Base-by-base conservation (phyloP, 495 filamentous ascomycete genomes). In the Penicillium roqueforti region DNA sequence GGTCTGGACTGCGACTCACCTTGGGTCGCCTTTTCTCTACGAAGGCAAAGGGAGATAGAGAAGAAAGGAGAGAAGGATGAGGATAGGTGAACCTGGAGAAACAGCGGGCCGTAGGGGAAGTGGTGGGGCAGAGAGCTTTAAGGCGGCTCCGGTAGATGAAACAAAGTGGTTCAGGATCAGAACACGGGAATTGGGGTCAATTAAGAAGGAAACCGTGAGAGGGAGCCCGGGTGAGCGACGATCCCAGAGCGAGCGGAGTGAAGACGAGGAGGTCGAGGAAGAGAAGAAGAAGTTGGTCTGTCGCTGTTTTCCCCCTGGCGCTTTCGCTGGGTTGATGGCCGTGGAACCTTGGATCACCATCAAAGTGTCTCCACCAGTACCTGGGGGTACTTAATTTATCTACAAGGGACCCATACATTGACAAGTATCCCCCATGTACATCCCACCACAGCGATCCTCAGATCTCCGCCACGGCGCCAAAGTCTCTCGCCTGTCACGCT, bases 391-490 rank as follows among this genome's bases (percentile, higher is more conserved):
- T n/a, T n/a, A n/a, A n/a, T n/a, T n/a, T n/a, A n/a, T n/a, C n/a
- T n/a, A n/a, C n/a, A n/a, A n/a, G n/a, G n/a, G n/a, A n/a, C n/a
- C 28, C 51, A 44, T 29, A 22, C 14, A 29, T 20, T 28, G 2
- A 10, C 1, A 54, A 23, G 51, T 54, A 38, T 6, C 11, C 34
- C 14, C 1, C 0, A 34, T 4, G 50, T 52, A 43, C 40, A n/a
- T 28, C 0, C 9, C 9, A 31, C 28, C 10, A 29, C 9, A 29
- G 25, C 28, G 28, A 48, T 13, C 39, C 14, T 16, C 1, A 2
- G 34, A 50, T 50, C 31, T 25, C 51, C 41, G 51, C 51, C 51
- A 54, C 51, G 40, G 51, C 51, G 51, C 31, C 51, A 47, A 47
- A 25, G 38, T 32, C 51, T 46, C 32, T 54, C 51, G 19, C 42